Evolutionary conservation across 129 eudicot genomes (phyloP), one percentile per base, ranked within the genome.

Genomic region (Sambucus nigra): DNA sequence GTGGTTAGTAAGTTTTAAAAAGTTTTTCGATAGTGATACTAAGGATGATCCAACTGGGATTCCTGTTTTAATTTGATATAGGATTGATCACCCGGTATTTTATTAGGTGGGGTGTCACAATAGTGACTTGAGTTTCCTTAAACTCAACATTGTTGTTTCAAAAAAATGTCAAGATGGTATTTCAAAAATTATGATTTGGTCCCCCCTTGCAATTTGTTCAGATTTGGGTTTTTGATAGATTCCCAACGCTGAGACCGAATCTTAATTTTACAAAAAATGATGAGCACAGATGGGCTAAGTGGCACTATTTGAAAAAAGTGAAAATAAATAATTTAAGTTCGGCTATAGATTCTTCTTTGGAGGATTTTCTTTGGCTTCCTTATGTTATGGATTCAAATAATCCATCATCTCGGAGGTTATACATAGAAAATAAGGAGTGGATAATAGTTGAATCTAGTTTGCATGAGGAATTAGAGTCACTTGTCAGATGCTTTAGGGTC

Each of bases 151-250:
- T 16, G 38, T 39, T 49, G 32, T 10, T 33, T 49, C 52, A 23
- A 23, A 2, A 1, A 25, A 25, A 7, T 24, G 3, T 21, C 38
- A 18, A 5, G 25, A 23, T 41, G 33, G 26, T 5, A 33, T 19
- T 2, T 51, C 16, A 0, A 13, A 35, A 25, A 13, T 65, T 28
- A 48, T 44, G 9, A 47, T 65, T 41, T 60, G 69, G 61, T 69
- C 66, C 2, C n/a, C 73, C 81, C n/a, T 55, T 75, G 18, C 76
- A 69, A 15, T 63, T 69, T 25, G 51, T 70, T 11, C 81, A 70
- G 48, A 44, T 58, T 25, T 74, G 80, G 80, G 68, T 53, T 6
- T 68, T 57, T 56, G 80, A 74, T 40, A 68, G 80, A 39, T 68
- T 74, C 7, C 59, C 55, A 0, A 64, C 29, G 2, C 51, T 68